phyloP scores from a whole-genome alignment of 371 early-diverging fungal genomes.

The Rhizopus stolonifer region DNA sequence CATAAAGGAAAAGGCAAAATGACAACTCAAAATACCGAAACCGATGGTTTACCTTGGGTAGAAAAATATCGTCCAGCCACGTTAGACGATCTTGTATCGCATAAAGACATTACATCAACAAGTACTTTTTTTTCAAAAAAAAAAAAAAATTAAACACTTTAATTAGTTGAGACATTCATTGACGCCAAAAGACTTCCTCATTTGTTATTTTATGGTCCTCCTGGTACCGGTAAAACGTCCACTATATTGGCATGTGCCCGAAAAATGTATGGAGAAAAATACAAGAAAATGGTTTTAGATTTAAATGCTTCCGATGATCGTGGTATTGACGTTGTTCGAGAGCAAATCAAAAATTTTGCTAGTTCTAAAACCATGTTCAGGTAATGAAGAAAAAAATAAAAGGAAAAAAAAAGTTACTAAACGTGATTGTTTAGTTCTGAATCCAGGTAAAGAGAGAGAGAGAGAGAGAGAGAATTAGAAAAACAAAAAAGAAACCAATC shows the following conservation, averaged over 20 bases:
- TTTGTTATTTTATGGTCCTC: constrained; percentile 97
- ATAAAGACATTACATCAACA: constrained; percentile 86
- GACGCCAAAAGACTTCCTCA: constrained; percentile 95
- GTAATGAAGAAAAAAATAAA: constrained; percentile 21
- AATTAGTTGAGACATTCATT: constrained; percentile 80
- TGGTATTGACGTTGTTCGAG: constrained; percentile 99
- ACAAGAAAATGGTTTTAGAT: constrained; percentile 88
- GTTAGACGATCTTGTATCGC: constrained; percentile 89
- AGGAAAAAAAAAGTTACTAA: neutral
- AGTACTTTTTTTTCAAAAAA: constrained; percentile 65
- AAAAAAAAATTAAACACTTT: neutral
- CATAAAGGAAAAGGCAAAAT: constrained; percentile 34
- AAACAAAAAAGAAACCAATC: too few relatives aligned
- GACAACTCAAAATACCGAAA: constrained; percentile 7
- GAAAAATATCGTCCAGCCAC: constrained; percentile 93
- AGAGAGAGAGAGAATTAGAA: too few relatives aligned
- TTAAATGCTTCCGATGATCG: constrained; percentile 99
- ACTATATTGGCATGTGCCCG: constrained; percentile 91
- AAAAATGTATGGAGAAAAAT: constrained; percentile 79
- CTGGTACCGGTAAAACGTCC: constrained; percentile 98
- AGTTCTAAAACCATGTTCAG: constrained; percentile 86
- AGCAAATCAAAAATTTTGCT: constrained; percentile 98
- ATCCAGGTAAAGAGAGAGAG: too few relatives aligned
- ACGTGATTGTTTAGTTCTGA: constrained; percentile 47
- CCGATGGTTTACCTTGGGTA: constrained; percentile 63